Evolutionary conservation across 225 moss, liverwort and hornwort species (phyloP).

Genomic region (Antitrichia curtipendula): DNA sequence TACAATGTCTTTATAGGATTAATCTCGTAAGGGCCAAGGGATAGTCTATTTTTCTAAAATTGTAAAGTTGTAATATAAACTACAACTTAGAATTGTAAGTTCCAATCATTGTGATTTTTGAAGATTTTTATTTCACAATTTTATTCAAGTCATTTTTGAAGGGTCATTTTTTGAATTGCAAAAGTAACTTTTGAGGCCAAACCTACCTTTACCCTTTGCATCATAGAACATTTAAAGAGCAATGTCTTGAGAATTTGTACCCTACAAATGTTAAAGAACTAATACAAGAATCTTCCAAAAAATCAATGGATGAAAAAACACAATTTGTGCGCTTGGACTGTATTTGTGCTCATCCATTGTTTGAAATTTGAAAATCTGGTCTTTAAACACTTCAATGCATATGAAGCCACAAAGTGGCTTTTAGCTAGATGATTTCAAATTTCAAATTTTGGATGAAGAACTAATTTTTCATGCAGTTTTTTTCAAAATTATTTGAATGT

Average conservation of each 20-base stretch:
- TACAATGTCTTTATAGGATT: background rate
- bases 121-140: background rate
- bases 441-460: background rate
- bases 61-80: background rate
- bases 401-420: background rate
- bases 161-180: background rate
- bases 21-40: rapidly evolving
- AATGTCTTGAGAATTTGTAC: background rate
- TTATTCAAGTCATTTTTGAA: background rate
- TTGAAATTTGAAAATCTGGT: rapidly evolving
- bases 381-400: rapidly evolving
- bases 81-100: background rate
- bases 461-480: background rate
- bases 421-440: background rate
- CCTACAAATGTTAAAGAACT: background rate
- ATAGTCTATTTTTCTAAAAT: background rate
- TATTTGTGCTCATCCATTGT: rapidly evolving
- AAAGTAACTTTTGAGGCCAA: background rate
- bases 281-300: background rate
- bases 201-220: background rate
- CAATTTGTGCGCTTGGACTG: background rate
- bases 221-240: background rate
- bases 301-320: background rate
- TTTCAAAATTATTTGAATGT: background rate
- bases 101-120: background rate